A percentile compares a stretch with the other conserved stretches of the same genome.
Evolutionary conservation across 805 yeast species (phyloP).

Genomic region (Ascoidea tarda): DNA sequence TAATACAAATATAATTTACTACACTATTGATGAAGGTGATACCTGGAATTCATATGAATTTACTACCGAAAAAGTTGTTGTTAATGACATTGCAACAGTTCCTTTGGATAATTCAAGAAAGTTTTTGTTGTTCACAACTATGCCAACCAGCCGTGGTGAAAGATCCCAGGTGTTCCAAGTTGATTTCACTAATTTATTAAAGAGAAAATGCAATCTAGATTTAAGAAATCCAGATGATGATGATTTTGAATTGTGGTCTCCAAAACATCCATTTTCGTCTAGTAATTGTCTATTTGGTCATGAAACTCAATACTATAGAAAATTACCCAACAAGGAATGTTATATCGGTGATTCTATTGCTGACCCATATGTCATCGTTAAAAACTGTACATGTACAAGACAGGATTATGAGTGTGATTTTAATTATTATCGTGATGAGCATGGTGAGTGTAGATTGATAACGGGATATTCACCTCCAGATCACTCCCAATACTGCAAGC

Average conservation of each 20-base stretch:
- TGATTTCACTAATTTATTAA: slow-evolving; percentile 39
- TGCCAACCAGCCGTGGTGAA: slow-evolving; percentile 23
- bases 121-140: slow-evolving; percentile 45
- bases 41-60: slow-evolving; percentile 61
- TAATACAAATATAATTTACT: slow-evolving; percentile 42
- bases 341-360: slow-evolving; percentile 39
- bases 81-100: slow-evolving; percentile 69
- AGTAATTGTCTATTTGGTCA: slow-evolving; percentile 60
- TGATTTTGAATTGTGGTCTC: slow-evolving; percentile 54
- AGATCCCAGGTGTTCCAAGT: slow-evolving; percentile 33
- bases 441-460: slow-evolving; percentile 67
- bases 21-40: slow-evolving; percentile 68
- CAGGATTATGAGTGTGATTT: slow-evolving; percentile 90
- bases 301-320: slow-evolving; percentile 40
- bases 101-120: slow-evolving; percentile 77
- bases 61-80: slow-evolving; percentile 35
- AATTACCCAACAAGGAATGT: slow-evolving; percentile 45
- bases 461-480: slow-evolving; percentile 50
- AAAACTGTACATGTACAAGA: slow-evolving; percentile 73
- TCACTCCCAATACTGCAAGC: slow-evolving; percentile 41
- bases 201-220: slow-evolving; percentile 33
- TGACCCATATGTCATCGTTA: slow-evolving; percentile 36
- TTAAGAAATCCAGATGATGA: slow-evolving; percentile 21
- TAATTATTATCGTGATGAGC: slow-evolving; percentile 33
- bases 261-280: slow-evolving; percentile 32